Evolutionary conservation across 306 rosid genomes (phyloP).

Genomic region (Echinosophora koreensis): DNA sequence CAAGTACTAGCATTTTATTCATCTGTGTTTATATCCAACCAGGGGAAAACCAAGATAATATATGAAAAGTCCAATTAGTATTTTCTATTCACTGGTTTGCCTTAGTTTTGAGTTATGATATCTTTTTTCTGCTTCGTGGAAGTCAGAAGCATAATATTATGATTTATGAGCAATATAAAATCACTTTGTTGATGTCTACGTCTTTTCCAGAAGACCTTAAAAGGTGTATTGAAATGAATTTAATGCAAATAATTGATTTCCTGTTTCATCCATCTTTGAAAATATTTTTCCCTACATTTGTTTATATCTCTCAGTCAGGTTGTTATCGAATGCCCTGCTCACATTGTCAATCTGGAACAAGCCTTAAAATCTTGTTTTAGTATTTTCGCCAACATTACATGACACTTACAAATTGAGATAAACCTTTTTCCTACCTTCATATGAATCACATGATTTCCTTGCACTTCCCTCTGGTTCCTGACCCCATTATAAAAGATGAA

Average conservation of each 20-base stretch:
- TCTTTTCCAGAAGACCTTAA: background rate
- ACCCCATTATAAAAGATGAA: slow-evolving; percentile 2
- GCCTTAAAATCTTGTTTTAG: slow-evolving; percentile 8
- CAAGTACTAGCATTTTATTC: background rate
- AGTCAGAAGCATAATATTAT: background rate
- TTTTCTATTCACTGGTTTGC: background rate
- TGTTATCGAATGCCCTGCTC: background rate
- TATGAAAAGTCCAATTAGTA: background rate
- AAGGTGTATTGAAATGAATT: background rate
- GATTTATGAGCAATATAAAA: background rate
- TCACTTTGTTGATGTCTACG: background rate
- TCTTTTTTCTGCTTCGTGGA: background rate
- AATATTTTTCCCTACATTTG: background rate
- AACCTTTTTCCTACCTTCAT: background rate
- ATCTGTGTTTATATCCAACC: background rate
- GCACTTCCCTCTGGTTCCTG: background rate
- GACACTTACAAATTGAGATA: background rate
- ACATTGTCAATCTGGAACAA: background rate
- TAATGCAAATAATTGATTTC: background rate
- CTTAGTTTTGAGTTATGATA: background rate
- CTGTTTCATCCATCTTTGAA: background rate
- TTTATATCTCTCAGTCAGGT: background rate
- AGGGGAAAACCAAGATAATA: background rate
- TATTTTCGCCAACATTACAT: background rate
- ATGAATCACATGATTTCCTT: background rate